Conservation (phyloP, 352 stramenopile genomes). For the Pythium scleroteichum region DNA sequence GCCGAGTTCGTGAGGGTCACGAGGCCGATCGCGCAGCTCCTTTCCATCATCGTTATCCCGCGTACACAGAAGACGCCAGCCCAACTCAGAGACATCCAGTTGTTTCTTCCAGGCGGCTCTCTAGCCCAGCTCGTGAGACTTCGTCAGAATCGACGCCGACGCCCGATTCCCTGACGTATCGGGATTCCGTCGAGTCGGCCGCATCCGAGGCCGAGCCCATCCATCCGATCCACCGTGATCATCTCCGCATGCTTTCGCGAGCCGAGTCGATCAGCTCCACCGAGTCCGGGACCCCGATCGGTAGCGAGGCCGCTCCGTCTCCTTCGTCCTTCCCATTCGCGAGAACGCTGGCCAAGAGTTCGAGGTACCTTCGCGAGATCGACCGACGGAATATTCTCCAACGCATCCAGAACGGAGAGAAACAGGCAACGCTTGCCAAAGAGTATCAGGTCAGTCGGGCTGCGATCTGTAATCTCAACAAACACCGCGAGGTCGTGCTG, state of each 20-base stretch:
- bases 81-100: neutral
- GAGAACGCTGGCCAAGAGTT: constrained; percentile 33
- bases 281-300: neutral
- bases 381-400: constrained; percentile 58
- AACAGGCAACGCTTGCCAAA: constrained; percentile 57
- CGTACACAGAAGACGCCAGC: neutral
- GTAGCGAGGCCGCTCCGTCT: no score
- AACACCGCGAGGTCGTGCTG: constrained; percentile 52
- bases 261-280: constrained; percentile 3
- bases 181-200: neutral
- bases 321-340: neutral
- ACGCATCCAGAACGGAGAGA: constrained; percentile 54
- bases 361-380: constrained; percentile 58
- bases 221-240: neutral
- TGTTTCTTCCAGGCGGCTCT: neutral
- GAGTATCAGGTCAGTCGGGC: constrained; percentile 66
- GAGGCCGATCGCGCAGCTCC: no score
- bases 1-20: no score
- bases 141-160: neutral
- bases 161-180: neutral
- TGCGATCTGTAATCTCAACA: constrained; percentile 66
- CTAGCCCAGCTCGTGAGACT: neutral
- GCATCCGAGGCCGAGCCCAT: neutral
- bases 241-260: neutral
- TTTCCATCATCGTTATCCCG: neutral